A percentile compares a stretch with the other conserved stretches of the same genome.
phyloP scores from a whole-genome alignment of 2,329 filamentous ascomycete species.

The Beauveria caledonica region DNA sequence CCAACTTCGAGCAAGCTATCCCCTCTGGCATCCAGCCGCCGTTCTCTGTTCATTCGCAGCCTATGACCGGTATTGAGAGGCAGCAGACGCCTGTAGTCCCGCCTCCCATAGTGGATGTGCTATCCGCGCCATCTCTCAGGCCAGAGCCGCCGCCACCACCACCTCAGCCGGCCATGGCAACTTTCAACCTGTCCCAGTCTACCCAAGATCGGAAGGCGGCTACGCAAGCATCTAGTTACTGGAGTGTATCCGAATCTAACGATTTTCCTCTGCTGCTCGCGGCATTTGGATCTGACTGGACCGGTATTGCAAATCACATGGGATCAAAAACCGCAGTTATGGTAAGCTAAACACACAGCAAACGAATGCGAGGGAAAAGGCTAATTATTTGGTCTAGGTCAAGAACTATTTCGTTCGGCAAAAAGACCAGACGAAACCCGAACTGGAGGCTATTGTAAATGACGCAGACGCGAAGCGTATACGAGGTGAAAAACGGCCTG shows the following conservation, averaged over 20 bases:
- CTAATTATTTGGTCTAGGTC: neutral
- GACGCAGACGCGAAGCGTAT: conserved; percentile 50
- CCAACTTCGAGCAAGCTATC: conserved; percentile 36
- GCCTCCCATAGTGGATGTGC: conserved; percentile 41
- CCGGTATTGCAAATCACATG: conserved; percentile 68
- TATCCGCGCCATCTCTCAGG: conserved; percentile 48
- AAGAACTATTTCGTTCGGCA: conserved; percentile 61
- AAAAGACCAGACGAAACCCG: conserved; percentile 49
- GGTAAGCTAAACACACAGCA: conserved; percentile 35
- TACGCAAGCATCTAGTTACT: conserved; percentile 68
- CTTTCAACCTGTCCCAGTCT: conserved; percentile 41
- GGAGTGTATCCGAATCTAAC: conserved; percentile 73
- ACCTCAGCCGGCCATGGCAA: conserved; percentile 38
- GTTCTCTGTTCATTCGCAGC: conserved; percentile 27
- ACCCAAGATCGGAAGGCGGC: conserved; percentile 43
- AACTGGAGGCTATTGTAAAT: conserved; percentile 51
- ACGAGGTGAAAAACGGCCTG: conserved; percentile 51
- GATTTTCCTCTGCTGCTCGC: conserved; percentile 67
- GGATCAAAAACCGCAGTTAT: conserved; percentile 80
- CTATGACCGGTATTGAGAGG: conserved; percentile 17
- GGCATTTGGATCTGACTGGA: conserved; percentile 74
- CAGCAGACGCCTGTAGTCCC: conserved; percentile 13
- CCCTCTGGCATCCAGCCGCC: conserved; percentile 34
- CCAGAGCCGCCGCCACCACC: conserved; percentile 42
- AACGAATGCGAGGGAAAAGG: neutral